Base-by-base conservation (phyloP, 106 monocot genomes). In the Alisma plantagoaquatica region DNA sequence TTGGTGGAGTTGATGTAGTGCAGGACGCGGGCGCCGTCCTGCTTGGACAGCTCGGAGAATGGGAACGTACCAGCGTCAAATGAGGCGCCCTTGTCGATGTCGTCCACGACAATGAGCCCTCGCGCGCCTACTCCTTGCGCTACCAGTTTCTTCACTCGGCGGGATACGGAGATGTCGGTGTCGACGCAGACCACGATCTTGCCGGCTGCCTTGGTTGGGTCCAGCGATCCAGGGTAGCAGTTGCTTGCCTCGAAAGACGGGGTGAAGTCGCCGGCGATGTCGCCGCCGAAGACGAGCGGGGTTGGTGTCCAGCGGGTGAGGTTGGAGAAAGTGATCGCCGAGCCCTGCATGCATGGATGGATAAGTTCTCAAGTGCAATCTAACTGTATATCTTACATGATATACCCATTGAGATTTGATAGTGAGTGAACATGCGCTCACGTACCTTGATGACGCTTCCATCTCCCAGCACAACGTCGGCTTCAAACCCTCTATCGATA, bases 181-280 rank as follows among this genome's bases (percentile, higher is more conserved):
- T 82, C 69, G 2, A 96, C 71, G 38, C 94, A 96, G 10, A 88
- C 61, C 23, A 96, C 57, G 46, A 96, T 84, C 62, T 89, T 96
- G 1, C 94, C 84, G 23, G 72, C 62, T 3, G 62, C 53, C 54
- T 89, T 96, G 15, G 60, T 53, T 2, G 38, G 53, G 42, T 96
- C 94, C 38, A 96, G 31, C 16, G 94, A 96, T 43, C 94, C 88
- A 38, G 94, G 94, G 53, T 96, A 88, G 56, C 94, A 96, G 35
- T 96, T 96, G 66, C 94, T 96, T 65, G 94, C 80, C 60, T 96
- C 94, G 17, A 75, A 78, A 27, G 71, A 75, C 46, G 94, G 88
- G 3, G 94, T 84, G 19, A 54, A 80, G 27, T 73, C 58, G 65
- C 56, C 77, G 8, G 94, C 94, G 6, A 68, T 78, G 46, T 88